Evolutionary conservation across 495 filamentous ascomycete genomes (phyloP).

Genomic region (Penicillium arizonense): DNA sequence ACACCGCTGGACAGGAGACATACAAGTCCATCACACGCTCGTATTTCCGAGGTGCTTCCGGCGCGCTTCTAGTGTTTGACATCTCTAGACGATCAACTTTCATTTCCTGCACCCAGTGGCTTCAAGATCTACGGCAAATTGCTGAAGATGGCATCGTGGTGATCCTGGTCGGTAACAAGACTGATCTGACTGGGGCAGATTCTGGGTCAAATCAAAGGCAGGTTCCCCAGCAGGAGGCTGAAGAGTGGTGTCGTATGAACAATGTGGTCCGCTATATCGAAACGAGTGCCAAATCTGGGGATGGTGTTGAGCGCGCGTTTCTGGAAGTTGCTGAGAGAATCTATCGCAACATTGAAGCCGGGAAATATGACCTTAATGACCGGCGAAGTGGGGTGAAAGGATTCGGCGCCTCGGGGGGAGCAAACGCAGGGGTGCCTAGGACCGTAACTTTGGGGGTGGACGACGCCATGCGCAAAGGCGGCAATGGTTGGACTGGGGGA

Average conservation of each 20-base stretch:
- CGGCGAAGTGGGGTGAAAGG: conserved; percentile 91
- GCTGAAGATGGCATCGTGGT: conserved; percentile 93
- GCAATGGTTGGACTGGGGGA: conserved; percentile 41
- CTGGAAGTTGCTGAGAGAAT: conserved; percentile 90
- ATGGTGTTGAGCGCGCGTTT: conserved; percentile 90
- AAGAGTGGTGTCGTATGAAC: conserved; percentile 82
- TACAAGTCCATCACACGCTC: conserved; percentile 93
- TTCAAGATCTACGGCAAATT: conserved; percentile 86
- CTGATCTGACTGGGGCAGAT: conserved; percentile 62
- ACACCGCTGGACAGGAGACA: conserved; percentile 96
- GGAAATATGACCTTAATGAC: conserved; percentile 92
- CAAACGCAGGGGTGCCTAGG: conserved; percentile 38
- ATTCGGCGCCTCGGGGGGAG: conserved; percentile 52
- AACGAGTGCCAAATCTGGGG: conserved; percentile 92
- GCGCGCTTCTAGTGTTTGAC: conserved; percentile 92
- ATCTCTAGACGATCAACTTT: conserved; percentile 87
- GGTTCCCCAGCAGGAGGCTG: conserved; percentile 75
- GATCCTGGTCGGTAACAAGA: conserved; percentile 92
- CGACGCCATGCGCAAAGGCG: conserved; percentile 49
- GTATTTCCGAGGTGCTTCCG: conserved; percentile 92
- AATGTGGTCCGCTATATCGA: conserved; percentile 87
- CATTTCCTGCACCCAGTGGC: conserved; percentile 79
- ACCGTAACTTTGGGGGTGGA: conserved; percentile 59
- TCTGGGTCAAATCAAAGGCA: conserved; percentile 65
- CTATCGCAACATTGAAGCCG: conserved; percentile 90